phyloP scores from a whole-genome alignment of 2,329 filamentous ascomycete species.

The Fusarium nanum region DNA sequence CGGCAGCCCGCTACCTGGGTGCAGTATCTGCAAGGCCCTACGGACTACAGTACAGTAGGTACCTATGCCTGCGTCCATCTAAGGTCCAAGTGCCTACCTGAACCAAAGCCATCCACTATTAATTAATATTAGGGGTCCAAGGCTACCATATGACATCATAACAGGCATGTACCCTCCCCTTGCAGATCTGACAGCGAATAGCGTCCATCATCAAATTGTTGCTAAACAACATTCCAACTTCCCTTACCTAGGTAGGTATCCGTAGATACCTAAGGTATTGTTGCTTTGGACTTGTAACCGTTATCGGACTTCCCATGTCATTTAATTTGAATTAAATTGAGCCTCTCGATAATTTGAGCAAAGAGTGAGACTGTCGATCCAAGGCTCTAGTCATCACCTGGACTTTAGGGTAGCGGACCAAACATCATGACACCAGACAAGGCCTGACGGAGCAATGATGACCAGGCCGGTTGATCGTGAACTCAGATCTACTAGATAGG shows the following conservation, averaged over 20 bases:
- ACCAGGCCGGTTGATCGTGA: conserved; percentile 40
- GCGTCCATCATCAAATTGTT: not conserved
- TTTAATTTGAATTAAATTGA: not conserved
- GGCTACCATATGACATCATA: conserved; percentile 7
- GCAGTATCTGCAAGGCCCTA: not conserved
- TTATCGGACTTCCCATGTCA: not conserved
- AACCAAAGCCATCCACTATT: not conserved
- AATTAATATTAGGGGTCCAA: conserved; percentile 2
- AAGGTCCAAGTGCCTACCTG: conserved; percentile 2
- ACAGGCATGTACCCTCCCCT: not conserved
- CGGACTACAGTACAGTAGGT: not conserved
- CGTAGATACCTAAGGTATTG: not conserved
- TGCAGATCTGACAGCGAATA: not conserved
- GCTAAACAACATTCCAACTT: not conserved
- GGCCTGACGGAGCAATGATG: conserved; percentile 46
- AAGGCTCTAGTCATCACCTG: not conserved
- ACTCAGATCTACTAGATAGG: not conserved
- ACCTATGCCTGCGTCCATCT: not conserved
- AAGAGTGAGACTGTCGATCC: not conserved
- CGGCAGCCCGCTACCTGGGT: not conserved
- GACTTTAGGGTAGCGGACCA: not conserved
- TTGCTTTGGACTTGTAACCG: not conserved
- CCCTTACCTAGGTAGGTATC: not conserved
- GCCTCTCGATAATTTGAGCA: not conserved
- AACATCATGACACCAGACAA: conserved; percentile 38